Evolutionary conservation across 257 asterid species (phyloP), one percentile per base, ranked within the genome.

Genomic region (Solanum phureja): DNA sequence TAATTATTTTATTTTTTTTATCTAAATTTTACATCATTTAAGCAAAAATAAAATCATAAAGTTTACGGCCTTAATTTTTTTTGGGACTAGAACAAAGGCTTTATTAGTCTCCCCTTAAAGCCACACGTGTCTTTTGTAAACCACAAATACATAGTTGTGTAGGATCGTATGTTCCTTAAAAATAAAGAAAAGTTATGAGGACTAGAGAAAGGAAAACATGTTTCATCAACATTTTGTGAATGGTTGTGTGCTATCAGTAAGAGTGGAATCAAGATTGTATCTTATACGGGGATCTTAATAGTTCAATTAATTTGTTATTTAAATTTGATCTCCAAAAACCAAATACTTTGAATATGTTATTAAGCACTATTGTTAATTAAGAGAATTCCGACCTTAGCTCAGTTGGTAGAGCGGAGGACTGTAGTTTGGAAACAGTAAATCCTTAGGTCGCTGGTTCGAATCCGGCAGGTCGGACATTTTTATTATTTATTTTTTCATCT

Each of bases 361-460:
- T 7, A 58, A 0, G 4, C n/a, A 7, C 0, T 56, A 6, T 56
- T 18, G 11, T 21, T 7, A 19, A 1, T 0, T 1, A 6, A 0
- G 7, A 3, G 2, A 69, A 0, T 0, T 13, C 81, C 81, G 83
- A 74, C 83, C 56, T 74, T 74, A 74, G 83, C 83, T 74, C 83
- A 74, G 83, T 74, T 74, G 83, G 83, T 74, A 74, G 83, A 74
- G 83, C 83, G 83, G 83, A 74, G 56, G 83, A 74, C 83, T 74
- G 56, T 74, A 74, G 83, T 37, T 19, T 10, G 52, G 0, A 0
- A 88, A 91, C 83, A 91, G 49, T 2, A 0, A 35, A 91, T 89
- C 90, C 89, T 87, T 91, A 91, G 93, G 93, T 91, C 93, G 90
- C 90, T 91, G 93, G 93, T 87, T 91, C 90, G 90, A 89, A 86